A percentile compares a stretch with the other conserved stretches of the same genome.
Evolutionary conservation across 2,329 filamentous ascomycete genomes (phyloP).

Genomic region (Claviceps capensis): DNA sequence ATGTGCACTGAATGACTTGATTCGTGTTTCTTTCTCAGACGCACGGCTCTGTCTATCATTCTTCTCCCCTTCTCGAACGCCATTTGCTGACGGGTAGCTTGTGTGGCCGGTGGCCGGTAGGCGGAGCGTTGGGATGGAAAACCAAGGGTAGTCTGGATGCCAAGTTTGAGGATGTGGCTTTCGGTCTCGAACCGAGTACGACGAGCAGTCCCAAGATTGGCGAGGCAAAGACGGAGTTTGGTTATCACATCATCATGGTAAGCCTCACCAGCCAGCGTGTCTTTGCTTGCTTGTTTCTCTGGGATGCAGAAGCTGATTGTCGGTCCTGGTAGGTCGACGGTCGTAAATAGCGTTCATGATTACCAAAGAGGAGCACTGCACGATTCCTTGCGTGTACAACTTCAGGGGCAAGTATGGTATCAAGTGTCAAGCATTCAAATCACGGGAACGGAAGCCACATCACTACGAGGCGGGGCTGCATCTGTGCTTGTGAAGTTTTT

Average conservation of each 20-base stretch:
- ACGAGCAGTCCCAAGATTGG: conserved; percentile 50
- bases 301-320: neutral
- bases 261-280: conserved; percentile 5
- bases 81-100: neutral
- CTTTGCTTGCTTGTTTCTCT: neutral
- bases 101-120: conserved; percentile 21
- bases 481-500: conserved; percentile 8
- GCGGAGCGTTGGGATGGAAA: conserved; percentile 62
- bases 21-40: too few species aligned
- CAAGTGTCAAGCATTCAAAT: neutral
- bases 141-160: conserved; percentile 51
- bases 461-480: too few species aligned
- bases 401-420: neutral
- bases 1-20: neutral
- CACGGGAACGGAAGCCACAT: neutral
- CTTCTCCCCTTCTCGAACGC: neutral
- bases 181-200: conserved; percentile 51
- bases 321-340: conserved; percentile 22
- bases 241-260: conserved; percentile 74
- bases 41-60: neutral
- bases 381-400: neutral
- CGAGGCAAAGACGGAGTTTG: conserved; percentile 61
- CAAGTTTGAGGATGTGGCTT: conserved; percentile 61
- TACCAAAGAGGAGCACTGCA: neutral
- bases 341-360: conserved; percentile 19